Evolutionary conservation across 176 grass and related monocot genomes (phyloP), one percentile per base, ranked within the genome.

Genomic region (Oryza meyeriana): DNA sequence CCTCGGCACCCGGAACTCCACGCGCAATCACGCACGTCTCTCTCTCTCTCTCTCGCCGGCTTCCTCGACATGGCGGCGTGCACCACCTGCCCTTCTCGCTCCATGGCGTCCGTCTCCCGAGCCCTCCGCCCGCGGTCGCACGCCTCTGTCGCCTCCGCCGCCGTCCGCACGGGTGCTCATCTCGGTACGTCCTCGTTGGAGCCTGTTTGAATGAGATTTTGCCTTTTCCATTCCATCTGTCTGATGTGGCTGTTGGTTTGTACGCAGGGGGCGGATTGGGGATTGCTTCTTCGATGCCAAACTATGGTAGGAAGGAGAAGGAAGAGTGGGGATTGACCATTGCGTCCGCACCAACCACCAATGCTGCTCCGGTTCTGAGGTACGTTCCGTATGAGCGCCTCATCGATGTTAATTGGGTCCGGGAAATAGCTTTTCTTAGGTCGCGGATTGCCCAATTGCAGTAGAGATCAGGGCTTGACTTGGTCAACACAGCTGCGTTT

Each of bases 91-190:
- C 29, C 72, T 41, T 72, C 81, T 30, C 83, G 69, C 69, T 74
- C 87, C 73, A 86, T 91, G 90, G 87, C 93, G 8, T 98, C 96
- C 79, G 81, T 93, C 79, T 93, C 93, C 45, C 68, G 82, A 74
- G 88, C 90, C 47, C 89, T 98, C 67, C 79, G 61, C 85, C 72
- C 41, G 47, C 83, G 63, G 31, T 38, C 87, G 18, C 59, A 24
- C 26, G 40, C 69, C 27, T 58, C 79, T 16, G 30, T 52, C 48
- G 30, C 52, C 79, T 16, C 85, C 16, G 44, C 62, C 38, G 38
- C 52, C 79, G 26, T 55, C 42, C 72, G 30, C 62, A 17, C 39
- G 26, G 30, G 61, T 16, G 28, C 88, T 73, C 40, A 29, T 38
- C 69, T 72, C 14, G 62, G 72, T 86, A 79, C 66, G 61, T 75